phyloP scores from a whole-genome alignment of 228 moss, liverwort and hornwort species.

The Sphagnum magellanicum region DNA sequence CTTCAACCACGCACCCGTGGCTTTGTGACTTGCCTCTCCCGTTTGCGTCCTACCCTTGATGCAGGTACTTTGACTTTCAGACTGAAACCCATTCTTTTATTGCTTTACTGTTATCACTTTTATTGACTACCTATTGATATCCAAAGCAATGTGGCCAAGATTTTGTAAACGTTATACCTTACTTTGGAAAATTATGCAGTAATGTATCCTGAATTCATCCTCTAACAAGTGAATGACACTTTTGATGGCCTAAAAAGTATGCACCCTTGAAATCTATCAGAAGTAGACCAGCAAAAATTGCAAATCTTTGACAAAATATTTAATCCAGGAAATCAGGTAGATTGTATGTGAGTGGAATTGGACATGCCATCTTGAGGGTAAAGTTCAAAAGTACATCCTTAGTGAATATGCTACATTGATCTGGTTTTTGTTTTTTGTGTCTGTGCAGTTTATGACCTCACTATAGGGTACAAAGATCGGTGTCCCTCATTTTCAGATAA shows the following conservation, averaged over 20 bases:
- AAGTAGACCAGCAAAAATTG: background rate
- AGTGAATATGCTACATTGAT: background rate
- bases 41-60: conserved; percentile 19
- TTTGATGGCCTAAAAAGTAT: no score
- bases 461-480: conserved; percentile 46
- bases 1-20: conserved; percentile 45
- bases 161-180: background rate
- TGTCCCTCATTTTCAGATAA: conserved; percentile 44
- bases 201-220: background rate
- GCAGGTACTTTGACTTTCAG: conserved; percentile 15
- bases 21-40: conserved; percentile 36
- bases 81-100: background rate
- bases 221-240: background rate
- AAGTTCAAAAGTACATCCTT: background rate
- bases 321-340: background rate
- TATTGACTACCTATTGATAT: background rate
- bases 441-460: conserved; percentile 50
- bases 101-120: background rate
- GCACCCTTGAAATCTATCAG: background rate
- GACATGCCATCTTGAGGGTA: background rate
- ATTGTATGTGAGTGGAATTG: background rate
- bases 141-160: background rate
- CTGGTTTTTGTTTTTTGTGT: background rate
- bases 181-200: background rate
- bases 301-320: background rate